Base-by-base conservation (phyloP, 2,329 filamentous ascomycete genomes). In the Monosporascus cannonballus region DNA sequence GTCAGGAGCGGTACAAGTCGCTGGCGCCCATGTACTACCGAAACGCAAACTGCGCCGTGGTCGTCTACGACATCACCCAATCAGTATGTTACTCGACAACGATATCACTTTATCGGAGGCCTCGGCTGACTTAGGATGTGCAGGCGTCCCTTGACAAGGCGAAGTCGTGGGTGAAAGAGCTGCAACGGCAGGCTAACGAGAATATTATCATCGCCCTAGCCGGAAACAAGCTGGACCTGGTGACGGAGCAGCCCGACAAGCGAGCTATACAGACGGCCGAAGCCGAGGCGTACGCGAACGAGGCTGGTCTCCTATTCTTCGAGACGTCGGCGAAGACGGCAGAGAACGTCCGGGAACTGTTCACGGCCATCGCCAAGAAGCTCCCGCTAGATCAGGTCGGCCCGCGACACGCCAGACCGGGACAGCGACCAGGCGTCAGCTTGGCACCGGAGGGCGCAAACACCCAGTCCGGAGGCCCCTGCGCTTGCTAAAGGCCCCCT, bases 11-110 rank as follows among this genome's bases (percentile, higher is more conserved):
- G 68, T 99, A 97, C 83, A 97, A 97, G 80, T 97, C 94, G 14
- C 80, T 99, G 61, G 94, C 94, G 36, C 94, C 94, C 65, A 99
- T 99, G 94, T 99, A 99, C 80, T 99, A 99, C 77, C 81, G 95
- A 65, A 99, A 99, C 71, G 95, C 95, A 64, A 97, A 99, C 83
- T 97, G 94, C 76, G 94, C 95, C 54, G 93, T 99, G 34, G 93
- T 99, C 48, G 94, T 99, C 61, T 99, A 99, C 74, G 94, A 99
- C 75, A 97, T 99, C 68, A 99, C 94, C 68, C 94, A 99, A 83
- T 90, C 94, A 62, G 94, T 99, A 86, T 58, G 89, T 74, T 45
- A 34, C 30, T 34, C 30, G 30, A 34, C 9, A 14, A 9, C 9
- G 30, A 9, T 34, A 34, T 34, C 9, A 34, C 17, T 18, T 41